phyloP scores from a whole-genome alignment of 352 stramenopile genomes.

The Phytophthora foliorum region DNA sequence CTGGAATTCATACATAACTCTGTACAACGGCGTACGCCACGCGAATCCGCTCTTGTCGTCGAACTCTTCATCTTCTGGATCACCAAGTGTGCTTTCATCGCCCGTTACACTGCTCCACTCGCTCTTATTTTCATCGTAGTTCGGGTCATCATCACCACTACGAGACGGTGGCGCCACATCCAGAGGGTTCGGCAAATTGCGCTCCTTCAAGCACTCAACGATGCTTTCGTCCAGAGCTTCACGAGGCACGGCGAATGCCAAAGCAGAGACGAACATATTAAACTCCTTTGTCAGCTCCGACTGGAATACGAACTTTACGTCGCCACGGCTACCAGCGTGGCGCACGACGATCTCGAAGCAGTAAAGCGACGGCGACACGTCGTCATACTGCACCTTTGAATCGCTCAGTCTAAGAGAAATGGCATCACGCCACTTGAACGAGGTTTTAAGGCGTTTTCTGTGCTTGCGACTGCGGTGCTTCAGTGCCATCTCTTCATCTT shows the following conservation, averaged over 20 bases:
- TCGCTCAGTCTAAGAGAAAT: constrained; percentile 69
- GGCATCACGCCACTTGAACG: constrained; percentile 79
- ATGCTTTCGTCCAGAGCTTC: constrained; percentile 76
- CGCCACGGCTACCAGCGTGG: constrained; percentile 52
- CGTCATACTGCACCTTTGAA: constrained; percentile 82
- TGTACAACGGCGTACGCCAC: constrained; percentile 78
- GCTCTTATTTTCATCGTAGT: constrained; percentile 74
- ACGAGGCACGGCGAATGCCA: constrained; percentile 76
- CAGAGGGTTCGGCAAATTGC: constrained; percentile 67
- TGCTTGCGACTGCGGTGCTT: constrained; percentile 83
- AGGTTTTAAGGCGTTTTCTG: constrained; percentile 82
- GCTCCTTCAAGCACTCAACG: constrained; percentile 66
- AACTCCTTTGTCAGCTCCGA: constrained; percentile 79
- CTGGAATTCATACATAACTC: constrained; percentile 72
- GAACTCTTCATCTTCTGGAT: constrained; percentile 86
- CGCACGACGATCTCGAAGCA: constrained; percentile 82
- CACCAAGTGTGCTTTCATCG: constrained; percentile 83
- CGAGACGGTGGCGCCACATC: constrained; percentile 37
- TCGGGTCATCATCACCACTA: constrained; percentile 48
- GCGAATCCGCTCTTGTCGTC: constrained; percentile 59
- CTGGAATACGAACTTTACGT: constrained; percentile 88
- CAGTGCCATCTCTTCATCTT: constrained; percentile 80
- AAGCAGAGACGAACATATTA: constrained; percentile 74
- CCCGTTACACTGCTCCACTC: constrained; percentile 90
- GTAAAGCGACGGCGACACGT: constrained; percentile 84